Evolutionary conservation across 495 filamentous ascomycete genomes (phyloP).

Genomic region (Podospora pseudoanserina): DNA sequence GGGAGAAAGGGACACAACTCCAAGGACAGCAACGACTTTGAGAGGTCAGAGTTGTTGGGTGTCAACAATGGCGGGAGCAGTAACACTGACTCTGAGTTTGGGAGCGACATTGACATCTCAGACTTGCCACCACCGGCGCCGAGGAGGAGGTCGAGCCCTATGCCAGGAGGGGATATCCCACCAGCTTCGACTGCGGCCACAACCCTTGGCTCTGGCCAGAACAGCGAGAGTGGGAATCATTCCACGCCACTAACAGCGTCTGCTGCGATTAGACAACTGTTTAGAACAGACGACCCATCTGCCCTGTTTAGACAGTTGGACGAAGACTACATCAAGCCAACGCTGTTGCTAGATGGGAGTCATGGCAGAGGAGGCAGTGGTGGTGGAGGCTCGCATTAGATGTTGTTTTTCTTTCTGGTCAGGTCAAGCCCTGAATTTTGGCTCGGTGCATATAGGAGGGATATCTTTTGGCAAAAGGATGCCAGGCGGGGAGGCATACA

Average conservation of each 20-base stretch:
- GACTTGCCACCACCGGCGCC: constrained; percentile 53
- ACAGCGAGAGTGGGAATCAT: constrained; percentile 33
- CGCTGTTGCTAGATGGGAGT: constrained; percentile 70
- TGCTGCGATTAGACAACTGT: constrained; percentile 62
- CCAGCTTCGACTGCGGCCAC: constrained; percentile 22
- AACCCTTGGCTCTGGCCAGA: constrained; percentile 10
- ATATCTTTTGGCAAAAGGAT: not conserved
- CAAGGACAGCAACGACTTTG: constrained; percentile 45
- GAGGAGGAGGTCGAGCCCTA: constrained; percentile 52
- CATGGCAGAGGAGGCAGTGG: constrained; percentile 26
- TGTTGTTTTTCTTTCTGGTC: not conserved
- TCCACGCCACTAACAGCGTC: constrained; percentile 60
- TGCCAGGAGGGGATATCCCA: constrained; percentile 29
- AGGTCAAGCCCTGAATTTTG: not conserved
- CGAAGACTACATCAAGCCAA: constrained; percentile 95
- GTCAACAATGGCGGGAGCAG: constrained; percentile 55
- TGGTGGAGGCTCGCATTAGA: constrained; percentile 16
- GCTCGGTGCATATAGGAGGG: not conserved
- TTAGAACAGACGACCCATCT: constrained; percentile 78
- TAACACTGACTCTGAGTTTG: constrained; percentile 59
- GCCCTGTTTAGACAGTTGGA: constrained; percentile 91
- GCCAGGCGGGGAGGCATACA: not conserved
- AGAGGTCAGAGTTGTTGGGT: constrained; percentile 64
- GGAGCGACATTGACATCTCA: constrained; percentile 63
- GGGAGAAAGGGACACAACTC: constrained; percentile 44